phyloP scores from a whole-genome alignment of 2,329 filamentous ascomycete genomes.

The Phialemoniopsis sp. region DNA sequence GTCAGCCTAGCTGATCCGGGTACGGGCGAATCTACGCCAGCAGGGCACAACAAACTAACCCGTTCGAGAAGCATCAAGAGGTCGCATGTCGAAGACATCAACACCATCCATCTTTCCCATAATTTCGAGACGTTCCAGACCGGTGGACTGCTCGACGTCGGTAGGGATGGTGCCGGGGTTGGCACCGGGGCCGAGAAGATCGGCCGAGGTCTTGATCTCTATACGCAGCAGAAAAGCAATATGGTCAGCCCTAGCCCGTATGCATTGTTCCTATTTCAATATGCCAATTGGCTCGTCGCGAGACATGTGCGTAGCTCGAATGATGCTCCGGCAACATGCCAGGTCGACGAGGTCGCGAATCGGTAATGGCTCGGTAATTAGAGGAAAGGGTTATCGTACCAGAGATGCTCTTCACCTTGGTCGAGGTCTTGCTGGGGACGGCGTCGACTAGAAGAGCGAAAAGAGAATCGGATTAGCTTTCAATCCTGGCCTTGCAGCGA shows the following conservation, averaged over 20 bases:
- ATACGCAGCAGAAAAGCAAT: slow-evolving; percentile 16
- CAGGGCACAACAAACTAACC: slow-evolving; percentile 46
- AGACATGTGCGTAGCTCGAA: no score
- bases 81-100: slow-evolving; percentile 97
- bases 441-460: slow-evolving; percentile 25
- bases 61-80: slow-evolving; percentile 83
- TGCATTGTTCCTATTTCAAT: background rate
- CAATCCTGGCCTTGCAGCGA: background rate
- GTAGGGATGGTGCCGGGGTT: slow-evolving; percentile 79
- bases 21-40: no score
- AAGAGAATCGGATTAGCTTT: slow-evolving; percentile 9
- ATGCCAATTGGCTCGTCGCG: background rate
- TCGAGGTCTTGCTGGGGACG: slow-evolving; percentile 10
- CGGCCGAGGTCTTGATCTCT: slow-evolving; percentile 82
- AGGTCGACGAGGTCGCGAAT: background rate
- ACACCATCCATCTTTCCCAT: slow-evolving; percentile 99
- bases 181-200: slow-evolving; percentile 83
- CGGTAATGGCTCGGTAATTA: slow-evolving; percentile 1
- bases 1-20: background rate
- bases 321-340: no score
- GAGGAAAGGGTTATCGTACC: slow-evolving; percentile 32
- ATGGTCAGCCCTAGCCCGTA: slow-evolving; percentile 7
- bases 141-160: slow-evolving; percentile 92
- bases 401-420: slow-evolving; percentile 34
- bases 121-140: slow-evolving; percentile 97